Conservation (phyloP, 805 yeast genomes). For the Lipomyces mesembrius region DNA sequence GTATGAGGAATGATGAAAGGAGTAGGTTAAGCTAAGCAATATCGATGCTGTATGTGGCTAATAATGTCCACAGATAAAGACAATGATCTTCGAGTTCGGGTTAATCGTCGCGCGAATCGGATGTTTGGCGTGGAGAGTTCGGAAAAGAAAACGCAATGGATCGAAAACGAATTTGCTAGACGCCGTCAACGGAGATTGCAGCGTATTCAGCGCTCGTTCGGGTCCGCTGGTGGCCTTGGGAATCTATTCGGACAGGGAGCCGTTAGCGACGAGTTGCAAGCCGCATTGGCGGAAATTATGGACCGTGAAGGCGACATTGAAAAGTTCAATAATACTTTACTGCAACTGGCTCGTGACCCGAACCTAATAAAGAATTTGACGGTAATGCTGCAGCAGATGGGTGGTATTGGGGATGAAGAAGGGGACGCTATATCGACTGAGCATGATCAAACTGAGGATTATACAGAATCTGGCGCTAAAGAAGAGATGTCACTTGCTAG, state of each 20-base stretch:
- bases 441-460: background rate
- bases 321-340: conserved; percentile 40
- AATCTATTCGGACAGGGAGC: conserved; percentile 29
- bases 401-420: conserved; percentile 20
- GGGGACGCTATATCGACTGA: background rate
- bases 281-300: conserved; percentile 38
- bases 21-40: conserved; percentile 41
- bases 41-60: background rate
- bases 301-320: conserved; percentile 38
- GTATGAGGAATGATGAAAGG: conserved; percentile 75
- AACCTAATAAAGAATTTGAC: conserved; percentile 38
- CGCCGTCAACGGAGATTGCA: conserved; percentile 65
- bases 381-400: conserved; percentile 34
- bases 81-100: conserved; percentile 80
- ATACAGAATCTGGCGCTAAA: background rate
- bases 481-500: background rate
- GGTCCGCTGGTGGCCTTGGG: conserved; percentile 11
- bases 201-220: conserved; percentile 43
- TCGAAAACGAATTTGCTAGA: conserved; percentile 69
- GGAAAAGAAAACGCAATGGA: conserved; percentile 65
- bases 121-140: conserved; percentile 67
- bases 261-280: conserved; percentile 40
- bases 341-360: conserved; percentile 41
- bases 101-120: conserved; percentile 69
- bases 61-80: conserved; percentile 58